These are phyloP conservation scores for Mortierella sp. DNA, from an alignment of 371 early-diverging fungal genomes.

Conservation along the genomic window DNA sequence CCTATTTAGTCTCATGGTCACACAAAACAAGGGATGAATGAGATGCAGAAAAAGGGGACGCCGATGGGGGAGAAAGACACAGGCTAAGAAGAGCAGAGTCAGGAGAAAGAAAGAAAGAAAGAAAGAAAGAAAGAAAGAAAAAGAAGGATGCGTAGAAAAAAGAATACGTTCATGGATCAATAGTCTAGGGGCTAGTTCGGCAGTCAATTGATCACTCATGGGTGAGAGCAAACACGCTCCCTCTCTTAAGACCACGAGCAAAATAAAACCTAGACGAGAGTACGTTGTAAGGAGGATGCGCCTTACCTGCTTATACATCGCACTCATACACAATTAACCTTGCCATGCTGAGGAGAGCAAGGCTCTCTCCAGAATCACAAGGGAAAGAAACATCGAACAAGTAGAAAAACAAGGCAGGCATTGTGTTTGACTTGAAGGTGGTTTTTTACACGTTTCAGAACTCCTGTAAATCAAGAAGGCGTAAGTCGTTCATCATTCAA, in stretches of 20 bases:
- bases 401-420: background rate
- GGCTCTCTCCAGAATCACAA: background rate
- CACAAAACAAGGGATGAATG: background rate
- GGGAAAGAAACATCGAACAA: background rate
- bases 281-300: too few species aligned
- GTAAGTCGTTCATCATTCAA: background rate
- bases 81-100: background rate
- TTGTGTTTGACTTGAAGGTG: background rate
- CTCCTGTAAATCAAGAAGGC: background rate
- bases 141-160: too few species aligned
- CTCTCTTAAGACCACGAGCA: too few species aligned
- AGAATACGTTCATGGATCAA: background rate
- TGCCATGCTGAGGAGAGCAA: too few species aligned
- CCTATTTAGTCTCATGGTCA: background rate
- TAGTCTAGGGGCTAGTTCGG: background rate
- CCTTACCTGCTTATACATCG: too few species aligned
- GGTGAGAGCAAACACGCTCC: too few species aligned
- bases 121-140: too few species aligned
- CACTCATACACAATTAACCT: too few species aligned
- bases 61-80: background rate
- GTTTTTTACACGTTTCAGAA: conserved; percentile 3
- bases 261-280: too few species aligned
- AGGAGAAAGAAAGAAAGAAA: too few species aligned
- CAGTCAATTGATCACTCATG: too few species aligned
- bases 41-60: background rate